phyloP scores from a whole-genome alignment of 495 filamentous ascomycete genomes.

The Paragyromitra xinjiangensis region DNA sequence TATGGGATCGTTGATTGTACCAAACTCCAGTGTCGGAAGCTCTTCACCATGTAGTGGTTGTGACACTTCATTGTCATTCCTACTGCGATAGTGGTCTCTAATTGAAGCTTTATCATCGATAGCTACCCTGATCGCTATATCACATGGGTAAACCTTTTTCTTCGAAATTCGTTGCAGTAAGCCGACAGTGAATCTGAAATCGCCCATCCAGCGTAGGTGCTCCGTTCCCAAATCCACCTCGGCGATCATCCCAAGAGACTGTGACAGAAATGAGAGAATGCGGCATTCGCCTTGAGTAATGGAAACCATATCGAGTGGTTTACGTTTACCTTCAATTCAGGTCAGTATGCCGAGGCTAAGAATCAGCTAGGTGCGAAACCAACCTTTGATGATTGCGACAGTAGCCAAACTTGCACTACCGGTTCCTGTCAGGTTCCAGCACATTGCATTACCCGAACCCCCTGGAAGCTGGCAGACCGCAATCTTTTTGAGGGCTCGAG shows the following conservation, averaged over 20 bases:
- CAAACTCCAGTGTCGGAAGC: constrained; percentile 78
- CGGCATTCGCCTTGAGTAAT: constrained; percentile 80
- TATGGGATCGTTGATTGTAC: constrained; percentile 77
- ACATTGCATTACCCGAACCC: constrained; percentile 93
- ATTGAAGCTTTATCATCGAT: constrained; percentile 79
- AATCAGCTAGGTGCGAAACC: background rate
- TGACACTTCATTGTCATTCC: constrained; percentile 56
- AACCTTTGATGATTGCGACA: constrained; percentile 76
- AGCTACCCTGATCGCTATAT: constrained; percentile 82
- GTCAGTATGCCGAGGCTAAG: background rate
- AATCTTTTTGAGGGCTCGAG: constrained; percentile 76
- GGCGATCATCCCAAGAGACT: constrained; percentile 88
- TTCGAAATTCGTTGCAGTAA: constrained; percentile 75
- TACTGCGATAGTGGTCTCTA: constrained; percentile 71
- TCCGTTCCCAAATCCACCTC: constrained; percentile 90
- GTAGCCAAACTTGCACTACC: constrained; percentile 78
- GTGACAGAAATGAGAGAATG: constrained; percentile 86
- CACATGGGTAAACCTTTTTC: constrained; percentile 83
- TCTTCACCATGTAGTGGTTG: constrained; percentile 59
- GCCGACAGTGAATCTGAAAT: constrained; percentile 82
- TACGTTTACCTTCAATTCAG: constrained; percentile 67
- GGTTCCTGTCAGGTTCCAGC: constrained; percentile 86
- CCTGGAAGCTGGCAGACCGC: constrained; percentile 91
- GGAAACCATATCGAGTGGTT: constrained; percentile 83
- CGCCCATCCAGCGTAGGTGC: constrained; percentile 90